Conservation (phyloP, 257 asterid genomes). For the Solanum bulbocastanum region DNA sequence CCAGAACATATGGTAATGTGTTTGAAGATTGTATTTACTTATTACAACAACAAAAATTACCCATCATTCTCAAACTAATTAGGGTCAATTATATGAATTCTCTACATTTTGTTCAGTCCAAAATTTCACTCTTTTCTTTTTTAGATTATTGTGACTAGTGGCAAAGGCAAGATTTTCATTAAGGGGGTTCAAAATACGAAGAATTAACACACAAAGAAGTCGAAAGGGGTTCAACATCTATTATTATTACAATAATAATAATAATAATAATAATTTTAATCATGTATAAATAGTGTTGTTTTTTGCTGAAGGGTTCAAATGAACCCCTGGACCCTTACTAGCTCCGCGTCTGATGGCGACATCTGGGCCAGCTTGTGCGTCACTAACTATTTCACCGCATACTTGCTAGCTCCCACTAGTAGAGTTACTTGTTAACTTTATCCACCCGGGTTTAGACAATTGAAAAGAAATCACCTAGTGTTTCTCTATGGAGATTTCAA, state of each 20-base stretch:
- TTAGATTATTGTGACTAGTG: not conserved
- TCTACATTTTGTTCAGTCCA: not conserved
- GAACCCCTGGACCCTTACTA: not conserved
- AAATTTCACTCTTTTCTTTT: not conserved
- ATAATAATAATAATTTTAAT: too few relatives aligned
- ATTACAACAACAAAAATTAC: not conserved
- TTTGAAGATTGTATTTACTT: not conserved
- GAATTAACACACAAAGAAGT: too few relatives aligned
- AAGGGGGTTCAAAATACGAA: not conserved
- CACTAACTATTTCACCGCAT: not conserved
- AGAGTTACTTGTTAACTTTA: not conserved
- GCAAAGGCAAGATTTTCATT: not conserved
- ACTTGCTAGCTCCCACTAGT: not conserved
- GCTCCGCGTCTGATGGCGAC: not conserved
- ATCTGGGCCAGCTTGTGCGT: not conserved
- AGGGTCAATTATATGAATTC: not conserved
- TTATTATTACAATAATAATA: too few relatives aligned
- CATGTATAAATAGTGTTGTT: not conserved
- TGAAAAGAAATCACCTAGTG: not conserved
- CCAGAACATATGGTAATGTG: not conserved
- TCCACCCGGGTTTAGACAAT: not conserved
- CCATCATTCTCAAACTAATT: not conserved
- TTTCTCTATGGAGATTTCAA: not conserved
- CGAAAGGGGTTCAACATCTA: too few relatives aligned
- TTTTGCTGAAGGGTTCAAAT: not conserved